Conservation (phyloP, 1,139 yeast genomes). For the Suhomyces terraborum region DNA sequence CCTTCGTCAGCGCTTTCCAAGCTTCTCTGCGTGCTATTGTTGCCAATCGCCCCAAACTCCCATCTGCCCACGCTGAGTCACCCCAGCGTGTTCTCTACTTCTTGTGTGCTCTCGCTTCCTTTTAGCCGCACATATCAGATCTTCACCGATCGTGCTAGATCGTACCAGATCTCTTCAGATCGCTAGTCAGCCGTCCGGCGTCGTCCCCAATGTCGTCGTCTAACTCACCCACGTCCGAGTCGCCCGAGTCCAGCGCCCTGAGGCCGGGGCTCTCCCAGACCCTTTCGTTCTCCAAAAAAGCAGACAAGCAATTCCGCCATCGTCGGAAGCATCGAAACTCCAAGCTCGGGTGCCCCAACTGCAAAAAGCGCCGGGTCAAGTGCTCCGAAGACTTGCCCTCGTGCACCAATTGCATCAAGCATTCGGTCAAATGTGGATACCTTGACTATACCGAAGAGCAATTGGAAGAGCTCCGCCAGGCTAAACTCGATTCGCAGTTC, state of each 20-base stretch:
- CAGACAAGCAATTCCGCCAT: slow-evolving; percentile 14
- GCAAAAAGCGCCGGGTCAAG: slow-evolving; percentile 47
- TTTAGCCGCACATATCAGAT: no score
- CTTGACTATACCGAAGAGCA: slow-evolving; percentile 39
- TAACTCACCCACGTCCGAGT: slow-evolving; percentile 1
- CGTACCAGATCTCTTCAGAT: no score
- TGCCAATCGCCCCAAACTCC: no score
- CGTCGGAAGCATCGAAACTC: slow-evolving; percentile 22
- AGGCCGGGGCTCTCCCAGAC: slow-evolving; percentile 2
- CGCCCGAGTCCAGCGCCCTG: slow-evolving; percentile 1
- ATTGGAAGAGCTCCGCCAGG: slow-evolving; percentile 31
- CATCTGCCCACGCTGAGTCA: no score
- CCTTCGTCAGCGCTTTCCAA: no score
- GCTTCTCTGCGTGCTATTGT: no score
- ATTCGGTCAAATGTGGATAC: slow-evolving; percentile 45
- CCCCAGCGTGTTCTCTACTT: no score
- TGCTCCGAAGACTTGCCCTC: slow-evolving; percentile 47
- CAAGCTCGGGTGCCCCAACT: slow-evolving; percentile 43
- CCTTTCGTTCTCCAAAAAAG: slow-evolving; percentile 5
- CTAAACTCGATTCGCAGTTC: slow-evolving; percentile 20
- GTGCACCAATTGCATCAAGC: slow-evolving; percentile 45
- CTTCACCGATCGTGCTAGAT: not conserved
- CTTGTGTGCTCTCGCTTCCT: no score
- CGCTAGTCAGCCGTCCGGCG: not conserved
- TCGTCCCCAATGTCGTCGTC: not conserved